Conservation (phyloP, 2,329 filamentous ascomycete genomes). For the Beauveria sp. region DNA sequence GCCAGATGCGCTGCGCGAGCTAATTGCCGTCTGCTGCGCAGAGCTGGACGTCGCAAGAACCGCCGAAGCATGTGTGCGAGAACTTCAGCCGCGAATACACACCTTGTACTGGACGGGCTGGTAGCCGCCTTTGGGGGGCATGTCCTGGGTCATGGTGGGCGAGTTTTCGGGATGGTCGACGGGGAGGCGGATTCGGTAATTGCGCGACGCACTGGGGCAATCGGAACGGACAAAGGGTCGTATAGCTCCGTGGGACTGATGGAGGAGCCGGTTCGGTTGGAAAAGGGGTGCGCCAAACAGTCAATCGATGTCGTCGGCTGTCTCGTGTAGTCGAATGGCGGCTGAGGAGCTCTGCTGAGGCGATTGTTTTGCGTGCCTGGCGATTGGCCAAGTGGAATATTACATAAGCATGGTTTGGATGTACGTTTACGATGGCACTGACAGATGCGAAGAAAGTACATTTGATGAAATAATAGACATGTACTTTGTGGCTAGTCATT, state of each 20-base stretch:
- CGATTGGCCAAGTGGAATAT: conserved; percentile 9
- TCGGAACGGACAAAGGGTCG: neutral
- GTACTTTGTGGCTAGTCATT: neutral
- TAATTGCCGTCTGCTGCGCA: neutral
- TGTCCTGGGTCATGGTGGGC: conserved; percentile 85
- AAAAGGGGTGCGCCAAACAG: neutral
- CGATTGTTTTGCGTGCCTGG: conserved; percentile 12
- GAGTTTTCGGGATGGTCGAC: conserved; percentile 14
- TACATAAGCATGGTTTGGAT: conserved; percentile 4
- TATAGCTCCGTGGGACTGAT: neutral
- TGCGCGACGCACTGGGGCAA: conserved; percentile 11
- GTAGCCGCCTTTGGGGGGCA: conserved; percentile 93
- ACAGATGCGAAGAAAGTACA: neutral
- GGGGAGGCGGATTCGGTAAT: conserved; percentile 12
- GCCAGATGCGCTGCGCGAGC: neutral
- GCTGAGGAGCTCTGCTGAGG: conserved; percentile 9
- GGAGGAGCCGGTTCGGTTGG: neutral
- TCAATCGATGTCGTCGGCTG: conserved; percentile 6
- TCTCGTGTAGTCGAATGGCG: conserved; percentile 2
- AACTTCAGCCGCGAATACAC: conserved; percentile 24
- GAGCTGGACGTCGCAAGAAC: neutral
- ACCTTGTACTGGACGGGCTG: conserved; percentile 96
- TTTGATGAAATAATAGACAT: too few relatives aligned
- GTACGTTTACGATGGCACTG: too few relatives aligned
- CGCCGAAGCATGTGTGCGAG: neutral